Evolutionary conservation across 139 green algal species (phyloP).

Genomic region (Pycnococcus provasolii): DNA sequence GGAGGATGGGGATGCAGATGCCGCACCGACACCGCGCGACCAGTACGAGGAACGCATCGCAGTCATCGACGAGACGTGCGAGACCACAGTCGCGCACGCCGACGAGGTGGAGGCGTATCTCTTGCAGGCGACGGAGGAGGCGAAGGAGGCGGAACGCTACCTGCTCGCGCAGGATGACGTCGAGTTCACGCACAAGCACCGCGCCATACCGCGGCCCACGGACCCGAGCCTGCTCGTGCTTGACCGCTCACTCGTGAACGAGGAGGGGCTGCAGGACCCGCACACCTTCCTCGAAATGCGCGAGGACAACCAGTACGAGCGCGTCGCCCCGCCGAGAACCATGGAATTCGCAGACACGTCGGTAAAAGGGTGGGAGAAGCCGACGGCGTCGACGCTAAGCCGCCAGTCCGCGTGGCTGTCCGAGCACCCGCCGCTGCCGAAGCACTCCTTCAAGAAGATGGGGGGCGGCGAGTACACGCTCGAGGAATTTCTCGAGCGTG

Average conservation of each 20-base stretch:
- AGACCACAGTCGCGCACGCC: not conserved
- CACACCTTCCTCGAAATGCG: not conserved
- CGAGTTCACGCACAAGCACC: not conserved
- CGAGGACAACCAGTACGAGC: not conserved
- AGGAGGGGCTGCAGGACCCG: not conserved
- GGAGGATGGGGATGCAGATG: no score
- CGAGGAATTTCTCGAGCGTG: conserved; percentile 2
- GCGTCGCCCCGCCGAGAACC: not conserved
- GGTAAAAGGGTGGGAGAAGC: not conserved
- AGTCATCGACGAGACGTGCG: not conserved
- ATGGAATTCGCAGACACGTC: not conserved
- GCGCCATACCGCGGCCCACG: not conserved
- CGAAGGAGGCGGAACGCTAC: not conserved
- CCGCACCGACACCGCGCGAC: not conserved
- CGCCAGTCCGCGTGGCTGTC: no score
- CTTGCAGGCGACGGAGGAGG: not conserved
- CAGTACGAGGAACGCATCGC: not conserved
- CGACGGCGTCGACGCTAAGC: not conserved
- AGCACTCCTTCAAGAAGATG: not conserved
- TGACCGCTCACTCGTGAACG: not conserved
- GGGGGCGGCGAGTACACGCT: no score
- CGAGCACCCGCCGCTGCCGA: not conserved
- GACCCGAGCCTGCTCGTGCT: not conserved
- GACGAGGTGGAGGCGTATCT: not conserved
- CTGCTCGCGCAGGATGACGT: not conserved